Evolutionary conservation across 139 green algal species (phyloP), one percentile per base, ranked within the genome.

Genomic region (Marvania coccoides): DNA sequence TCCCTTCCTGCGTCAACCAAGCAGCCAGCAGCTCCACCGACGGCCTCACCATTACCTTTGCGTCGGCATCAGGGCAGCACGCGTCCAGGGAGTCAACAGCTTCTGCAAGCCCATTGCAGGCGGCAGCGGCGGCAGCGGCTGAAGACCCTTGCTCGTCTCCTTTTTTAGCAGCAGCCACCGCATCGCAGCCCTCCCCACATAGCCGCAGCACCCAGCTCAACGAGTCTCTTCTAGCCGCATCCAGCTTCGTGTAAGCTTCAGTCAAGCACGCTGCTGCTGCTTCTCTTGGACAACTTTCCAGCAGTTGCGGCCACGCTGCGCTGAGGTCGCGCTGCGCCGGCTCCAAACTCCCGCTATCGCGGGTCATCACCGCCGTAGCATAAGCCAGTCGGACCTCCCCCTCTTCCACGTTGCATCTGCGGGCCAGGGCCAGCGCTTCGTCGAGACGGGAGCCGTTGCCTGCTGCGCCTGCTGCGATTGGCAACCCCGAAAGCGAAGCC

Each of bases 1-100:
- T n/a, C n/a, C n/a, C n/a, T n/a, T n/a, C n/a, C n/a, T n/a, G n/a
- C n/a, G n/a, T n/a, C n/a, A n/a, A n/a, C n/a, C n/a, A n/a, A n/a
- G n/a, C 23, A 7, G 26, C 60, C 37, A 73, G 9, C n/a, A 42
- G 42, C 31, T 57, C 47, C 65, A 71, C 33, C 23, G 42, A 14
- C 1, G 65, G 65, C 31, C 61, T 35, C 24, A 71, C 13, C 14
- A 71, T 63, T 4, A 56, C 23, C 14, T 56, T 63, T 6, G 57
- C 51, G 12, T 71, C 51, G 0, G 61, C 29, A 6, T 36, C 26
- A 15, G 10, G 26, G 14, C 24, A 26, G 1, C 36, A 33, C 13
- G 8, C 6, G 3, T 26, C 6, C 23, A 71, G 65, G 26, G 38
- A 33, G 14, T 47, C 42, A 28, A 33, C 54, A 3, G 53, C 65